Base-by-base conservation (phyloP, 148 eudicot genomes). In the Rhododendron mucronatum region DNA sequence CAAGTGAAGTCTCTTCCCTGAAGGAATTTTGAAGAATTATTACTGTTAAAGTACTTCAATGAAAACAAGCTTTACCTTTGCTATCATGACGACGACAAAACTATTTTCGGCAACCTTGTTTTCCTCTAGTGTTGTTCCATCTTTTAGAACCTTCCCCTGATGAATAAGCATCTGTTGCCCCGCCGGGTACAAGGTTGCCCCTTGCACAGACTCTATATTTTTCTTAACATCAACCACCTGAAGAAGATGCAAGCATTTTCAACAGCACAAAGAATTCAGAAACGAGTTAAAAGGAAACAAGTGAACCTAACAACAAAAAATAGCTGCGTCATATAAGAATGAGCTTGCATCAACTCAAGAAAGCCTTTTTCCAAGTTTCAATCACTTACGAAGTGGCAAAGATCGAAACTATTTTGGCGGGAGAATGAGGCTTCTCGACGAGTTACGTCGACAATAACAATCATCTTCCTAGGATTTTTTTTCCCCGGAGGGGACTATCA, bases 91-190 rank as follows among this genome's bases (percentile, higher is more conserved):
- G 39, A 96, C 96, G 75, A 93, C 78, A 88, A 93, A 94, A 91
- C 91, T 89, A 80, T 92, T 93, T 76, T 94, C 97, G 20, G 91
- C 92, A 78, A 94, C 93, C 78, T 91, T 90, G 85, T 94, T 93
- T 87, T 91, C 94, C 84, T 89, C 93, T 90, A 94, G 77, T 30
- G 97, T 94, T 7, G 95, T 93, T 67, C 87, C 89, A 91, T 94
- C 93, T 87, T 92, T 91, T 65, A 95, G 93, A 86, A 92, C 95
- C 87, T 94, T 94, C 39, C 98, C 98, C 78, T 92, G 95, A 90
- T 91, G 88, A 55, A 93, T 93, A 77, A 92, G 92, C 94, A 94
- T 88, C 88, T 91, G 95, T 76, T 92, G 89, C 82, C 91, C 86
- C 55, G 94, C 94, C 47, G 95, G 95, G 84, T 88, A 94, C 65